Evolutionary conservation across 2,329 filamentous ascomycete species (phyloP).

Genomic region (Paraconiothyrium brasiliense): DNA sequence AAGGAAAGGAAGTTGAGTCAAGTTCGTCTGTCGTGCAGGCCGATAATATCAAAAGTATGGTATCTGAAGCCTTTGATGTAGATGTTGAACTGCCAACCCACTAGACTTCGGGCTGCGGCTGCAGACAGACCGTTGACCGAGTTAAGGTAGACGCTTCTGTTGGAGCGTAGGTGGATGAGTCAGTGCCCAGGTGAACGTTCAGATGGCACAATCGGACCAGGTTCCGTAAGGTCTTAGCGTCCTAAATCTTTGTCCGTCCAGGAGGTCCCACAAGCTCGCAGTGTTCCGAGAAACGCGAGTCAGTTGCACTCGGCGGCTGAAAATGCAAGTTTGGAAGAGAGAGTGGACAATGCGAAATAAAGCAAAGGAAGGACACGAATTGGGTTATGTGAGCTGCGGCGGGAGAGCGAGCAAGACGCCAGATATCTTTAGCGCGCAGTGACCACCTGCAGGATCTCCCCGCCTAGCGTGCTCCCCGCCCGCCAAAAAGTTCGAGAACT

Average conservation of each 20-base stretch:
- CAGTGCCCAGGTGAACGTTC: background rate
- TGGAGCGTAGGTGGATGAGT: background rate
- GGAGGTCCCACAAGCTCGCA: background rate
- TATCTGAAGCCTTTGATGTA: too few species aligned
- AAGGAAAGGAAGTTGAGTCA: constrained; percentile 19
- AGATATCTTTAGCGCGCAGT: constrained; percentile 1
- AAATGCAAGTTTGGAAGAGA: too few species aligned
- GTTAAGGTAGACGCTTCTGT: background rate
- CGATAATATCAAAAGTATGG: too few species aligned
- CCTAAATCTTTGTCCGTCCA: background rate
- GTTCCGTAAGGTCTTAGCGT: background rate
- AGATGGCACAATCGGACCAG: background rate
- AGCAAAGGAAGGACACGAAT: constrained; percentile 5
- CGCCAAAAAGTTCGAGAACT: constrained; percentile 28
- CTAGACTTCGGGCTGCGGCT: too few species aligned
- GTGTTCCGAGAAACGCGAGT: background rate
- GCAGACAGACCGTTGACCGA: too few species aligned
- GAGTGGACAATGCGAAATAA: too few species aligned
- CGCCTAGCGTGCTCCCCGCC: constrained; percentile 34
- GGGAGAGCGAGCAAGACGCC: background rate
- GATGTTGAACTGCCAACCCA: too few species aligned
- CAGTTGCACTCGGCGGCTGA: too few species aligned
- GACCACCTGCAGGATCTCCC: constrained; percentile 33
- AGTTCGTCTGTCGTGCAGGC: too few species aligned
- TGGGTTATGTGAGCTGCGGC: constrained; percentile 4